Evolutionary conservation across 129 eudicot species (phyloP).

Genomic region (sunflower (Helianthus annuus)): HanXRQr2.0-SUNRISE NC_035446.2:11548659-11549158

Average conservation of each 20-base stretch:
- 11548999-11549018: slow-evolving; percentile 63
- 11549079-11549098: slow-evolving; percentile 87
- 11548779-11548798: neutral
- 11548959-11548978: slow-evolving; percentile 96
- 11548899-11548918: slow-evolving; percentile 79
- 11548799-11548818: neutral
- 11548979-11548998: slow-evolving; percentile 95
- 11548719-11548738: slow-evolving; percentile 68
- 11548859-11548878: slow-evolving; percentile 56
- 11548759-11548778: neutral
- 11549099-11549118: slow-evolving; percentile 86
- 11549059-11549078: slow-evolving; percentile 84
- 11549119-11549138: slow-evolving; percentile 77
- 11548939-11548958: slow-evolving; percentile 94
- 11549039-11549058: slow-evolving; percentile 69
- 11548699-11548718: slow-evolving; percentile 98
- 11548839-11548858: neutral
- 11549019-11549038: slow-evolving; percentile 62
- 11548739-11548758: slow-evolving; percentile 44
- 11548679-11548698: slow-evolving; percentile 87
- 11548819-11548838: neutral
- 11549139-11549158: slow-evolving; percentile 62
- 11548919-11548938: slow-evolving; percentile 88
- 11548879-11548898: slow-evolving; percentile 66
- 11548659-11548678: slow-evolving; percentile 76